Conservation (phyloP, 345 rosid species). For the Nasturtium officinale region DNA sequence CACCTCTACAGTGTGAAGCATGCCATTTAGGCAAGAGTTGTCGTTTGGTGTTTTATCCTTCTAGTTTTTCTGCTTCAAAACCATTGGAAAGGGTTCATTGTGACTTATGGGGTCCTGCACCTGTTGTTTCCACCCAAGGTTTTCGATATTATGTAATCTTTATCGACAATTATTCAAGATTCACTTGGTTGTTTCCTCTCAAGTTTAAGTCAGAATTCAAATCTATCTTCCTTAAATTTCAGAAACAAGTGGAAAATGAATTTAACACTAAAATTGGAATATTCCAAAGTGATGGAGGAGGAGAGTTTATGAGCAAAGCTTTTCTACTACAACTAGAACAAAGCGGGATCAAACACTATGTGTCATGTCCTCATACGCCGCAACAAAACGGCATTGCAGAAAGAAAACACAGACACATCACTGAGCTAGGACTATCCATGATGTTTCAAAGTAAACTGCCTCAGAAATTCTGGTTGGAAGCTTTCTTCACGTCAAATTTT, state of each 20-base stretch:
- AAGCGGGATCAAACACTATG: too few species aligned
- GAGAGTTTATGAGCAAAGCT: too few species aligned
- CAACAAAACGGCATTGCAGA: too few species aligned
- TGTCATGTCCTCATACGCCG: too few species aligned
- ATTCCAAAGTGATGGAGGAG: too few species aligned
- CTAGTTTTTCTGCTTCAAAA: accelerated
- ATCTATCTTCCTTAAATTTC: accelerated
- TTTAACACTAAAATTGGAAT: accelerated
- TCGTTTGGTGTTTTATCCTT: background rate
- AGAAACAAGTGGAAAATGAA: background rate
- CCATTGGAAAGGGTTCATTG: background rate
- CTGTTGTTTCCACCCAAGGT: accelerated
- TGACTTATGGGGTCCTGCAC: background rate
- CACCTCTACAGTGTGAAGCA: background rate
- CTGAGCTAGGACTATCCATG: too few species aligned
- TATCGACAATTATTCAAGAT: background rate
- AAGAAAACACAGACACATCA: too few species aligned
- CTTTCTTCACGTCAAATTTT: too few species aligned
- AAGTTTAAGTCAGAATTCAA: background rate
- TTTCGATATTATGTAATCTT: background rate
- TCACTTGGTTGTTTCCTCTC: background rate
- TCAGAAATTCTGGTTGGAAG: too few species aligned
- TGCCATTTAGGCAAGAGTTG: background rate
- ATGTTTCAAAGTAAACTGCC: too few species aligned
- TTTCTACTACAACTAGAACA: too few species aligned